These are phyloP conservation scores for Fusarium austroafricanum DNA, from an alignment of 2,329 filamentous ascomycete genomes.

Conservation along the genomic window DNA sequence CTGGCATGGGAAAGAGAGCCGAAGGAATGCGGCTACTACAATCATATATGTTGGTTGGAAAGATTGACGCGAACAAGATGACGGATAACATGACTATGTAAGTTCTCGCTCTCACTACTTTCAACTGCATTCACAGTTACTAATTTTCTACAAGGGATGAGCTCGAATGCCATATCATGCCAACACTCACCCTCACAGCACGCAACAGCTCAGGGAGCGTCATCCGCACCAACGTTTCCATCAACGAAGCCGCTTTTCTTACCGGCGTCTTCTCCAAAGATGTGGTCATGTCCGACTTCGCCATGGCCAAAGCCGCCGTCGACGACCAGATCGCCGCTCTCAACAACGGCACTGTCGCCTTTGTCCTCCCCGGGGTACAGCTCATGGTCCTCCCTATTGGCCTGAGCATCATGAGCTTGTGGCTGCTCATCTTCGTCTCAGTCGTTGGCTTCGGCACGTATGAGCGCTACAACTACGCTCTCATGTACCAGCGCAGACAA, in stretches of 20 bases:
- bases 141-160: constrained; percentile 58
- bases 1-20: constrained; percentile 36
- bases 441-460: constrained; percentile 74
- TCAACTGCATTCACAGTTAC: constrained; percentile 3
- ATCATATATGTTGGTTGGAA: constrained; percentile 75
- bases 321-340: constrained; percentile 59
- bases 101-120: constrained; percentile 50
- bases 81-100: constrained; percentile 69
- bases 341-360: constrained; percentile 67
- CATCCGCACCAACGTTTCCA: constrained; percentile 73
- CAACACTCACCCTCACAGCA: constrained; percentile 74
- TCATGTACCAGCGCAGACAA: constrained; percentile 65
- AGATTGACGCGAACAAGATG: constrained; percentile 71
- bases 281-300: constrained; percentile 63
- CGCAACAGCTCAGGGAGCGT: constrained; percentile 61
- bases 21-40: constrained; percentile 62
- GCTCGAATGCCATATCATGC: constrained; percentile 73
- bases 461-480: constrained; percentile 73
- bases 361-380: constrained; percentile 75
- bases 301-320: constrained; percentile 62
- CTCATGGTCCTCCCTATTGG: constrained; percentile 78
- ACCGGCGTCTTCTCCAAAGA: constrained; percentile 75
- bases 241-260: constrained; percentile 77
- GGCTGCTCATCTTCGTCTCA: constrained; percentile 67
- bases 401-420: constrained; percentile 72